These are phyloP conservation scores for Asterochloris sp. DNA, from an alignment of 139 green algal genomes.

Conservation along the genomic window DNA sequence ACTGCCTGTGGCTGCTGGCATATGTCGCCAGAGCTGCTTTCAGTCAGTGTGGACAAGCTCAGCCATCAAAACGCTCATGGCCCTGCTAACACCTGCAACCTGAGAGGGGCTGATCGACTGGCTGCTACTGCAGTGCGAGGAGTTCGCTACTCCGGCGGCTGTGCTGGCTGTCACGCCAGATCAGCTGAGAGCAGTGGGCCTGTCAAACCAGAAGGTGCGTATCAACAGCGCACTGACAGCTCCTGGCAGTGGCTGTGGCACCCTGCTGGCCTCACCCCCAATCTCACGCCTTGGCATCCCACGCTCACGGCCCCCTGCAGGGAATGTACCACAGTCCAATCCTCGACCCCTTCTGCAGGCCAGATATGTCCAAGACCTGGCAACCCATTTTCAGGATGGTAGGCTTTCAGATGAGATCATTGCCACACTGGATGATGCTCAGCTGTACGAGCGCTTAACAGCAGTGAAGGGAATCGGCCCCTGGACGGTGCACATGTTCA, in stretches of 20 bases:
- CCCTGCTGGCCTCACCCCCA: too few species aligned
- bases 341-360: background rate
- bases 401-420: background rate
- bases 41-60: too few species aligned
- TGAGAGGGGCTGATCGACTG: too few species aligned
- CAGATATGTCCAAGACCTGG: slow-evolving; percentile 5
- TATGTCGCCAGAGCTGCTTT: too few species aligned
- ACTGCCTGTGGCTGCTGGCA: too few species aligned
- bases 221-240: background rate
- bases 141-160: background rate
- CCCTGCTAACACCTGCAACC: too few species aligned
- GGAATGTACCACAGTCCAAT: background rate
- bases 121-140: background rate
- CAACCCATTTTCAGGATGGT: slow-evolving; percentile 8
- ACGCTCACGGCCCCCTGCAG: too few species aligned
- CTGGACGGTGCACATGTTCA: slow-evolving; percentile 38
- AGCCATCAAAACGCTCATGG: too few species aligned
- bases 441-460: background rate
- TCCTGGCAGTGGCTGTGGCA: too few species aligned
- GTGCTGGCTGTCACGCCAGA: background rate
- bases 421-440: slow-evolving; percentile 2
- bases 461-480: slow-evolving; percentile 15
- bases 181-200: slow-evolving; percentile 3
- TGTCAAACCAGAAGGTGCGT: slow-evolving; percentile 8
- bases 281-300: too few species aligned